Conservation (phyloP, 2,329 filamentous ascomycete genomes). For the Domatiomyces globalis region DNA sequence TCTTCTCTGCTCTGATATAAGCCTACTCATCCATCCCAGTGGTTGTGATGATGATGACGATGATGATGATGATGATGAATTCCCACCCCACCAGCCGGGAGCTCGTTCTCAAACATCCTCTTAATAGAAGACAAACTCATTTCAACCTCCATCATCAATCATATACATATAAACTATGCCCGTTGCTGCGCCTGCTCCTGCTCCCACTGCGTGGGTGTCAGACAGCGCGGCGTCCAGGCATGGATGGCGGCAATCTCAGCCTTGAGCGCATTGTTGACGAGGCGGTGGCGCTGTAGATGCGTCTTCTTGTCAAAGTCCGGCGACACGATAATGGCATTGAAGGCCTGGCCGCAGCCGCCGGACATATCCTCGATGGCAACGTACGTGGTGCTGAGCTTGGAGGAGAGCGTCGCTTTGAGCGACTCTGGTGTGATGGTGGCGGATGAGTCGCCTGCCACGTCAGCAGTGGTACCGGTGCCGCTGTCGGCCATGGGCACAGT, state of each 20-base stretch:
- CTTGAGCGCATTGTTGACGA: conserved; percentile 72
- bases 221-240: conserved; percentile 88
- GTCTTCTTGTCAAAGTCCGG: conserved; percentile 55
- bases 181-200: conserved; percentile 38
- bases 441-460: conserved; percentile 26
- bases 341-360: conserved; percentile 59
- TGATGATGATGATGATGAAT: no score
- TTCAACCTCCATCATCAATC: no score
- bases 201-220: conserved; percentile 81
- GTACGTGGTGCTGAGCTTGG: conserved; percentile 58
- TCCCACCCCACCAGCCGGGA: no score
- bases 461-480: conserved; percentile 14
- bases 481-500: conserved; percentile 22
- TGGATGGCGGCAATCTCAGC: conserved; percentile 82
- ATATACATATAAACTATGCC: no score
- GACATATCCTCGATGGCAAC: conserved; percentile 88
- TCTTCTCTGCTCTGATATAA: no score
- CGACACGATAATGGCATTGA: conserved; percentile 56
- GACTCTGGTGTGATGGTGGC: conserved; percentile 55
- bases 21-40: no score
- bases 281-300: conserved; percentile 69
- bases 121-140: no score
- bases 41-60: no score
- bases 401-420: conserved; percentile 53
- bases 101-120: no score